Percentiles rank a stretch among this genome's conserved stretches.
Conservation (phyloP, 176 grass and related monocot genomes). For the Metroxylon sagu region DNA sequence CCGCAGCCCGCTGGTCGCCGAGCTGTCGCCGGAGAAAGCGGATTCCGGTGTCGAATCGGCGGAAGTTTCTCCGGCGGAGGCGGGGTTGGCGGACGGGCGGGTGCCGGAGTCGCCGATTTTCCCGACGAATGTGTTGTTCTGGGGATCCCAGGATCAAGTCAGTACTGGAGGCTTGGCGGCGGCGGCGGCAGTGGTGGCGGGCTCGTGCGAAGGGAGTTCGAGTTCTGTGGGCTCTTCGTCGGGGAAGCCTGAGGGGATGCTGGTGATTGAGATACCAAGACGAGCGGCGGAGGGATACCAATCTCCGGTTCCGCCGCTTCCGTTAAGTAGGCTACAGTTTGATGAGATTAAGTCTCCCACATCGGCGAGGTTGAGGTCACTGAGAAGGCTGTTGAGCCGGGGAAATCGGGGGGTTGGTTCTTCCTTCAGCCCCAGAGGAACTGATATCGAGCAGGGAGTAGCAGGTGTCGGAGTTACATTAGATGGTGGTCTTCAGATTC, state of each 20-base stretch:
- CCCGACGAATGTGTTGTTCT: conserved; percentile 56
- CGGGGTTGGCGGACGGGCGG: neutral
- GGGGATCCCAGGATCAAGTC: conserved; percentile 47
- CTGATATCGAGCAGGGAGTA: neutral
- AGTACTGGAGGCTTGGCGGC: conserved; percentile 11
- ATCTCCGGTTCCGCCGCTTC: too few species aligned
- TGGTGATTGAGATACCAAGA: conserved; percentile 2
- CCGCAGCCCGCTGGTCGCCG: conserved; percentile 35
- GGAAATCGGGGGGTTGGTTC: neutral
- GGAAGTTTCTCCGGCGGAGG: too few species aligned
- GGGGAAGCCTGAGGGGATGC: conserved; percentile 24
- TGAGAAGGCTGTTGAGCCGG: neutral
- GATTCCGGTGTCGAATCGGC: neutral
- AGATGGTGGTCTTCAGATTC: too few species aligned
- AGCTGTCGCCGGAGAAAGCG: conserved; percentile 6
- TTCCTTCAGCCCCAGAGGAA: neutral
- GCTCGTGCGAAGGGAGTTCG: conserved; percentile 23
- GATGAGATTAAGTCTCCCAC: conserved; percentile 1
- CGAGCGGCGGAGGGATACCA: neutral
- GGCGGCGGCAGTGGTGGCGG: neutral
- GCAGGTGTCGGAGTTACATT: too few species aligned
- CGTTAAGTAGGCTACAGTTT: neutral
- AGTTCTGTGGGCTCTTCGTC: conserved; percentile 37
- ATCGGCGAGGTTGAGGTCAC: neutral
- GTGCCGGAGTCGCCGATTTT: conserved; percentile 42